Percentiles rank a stretch among this genome's conserved stretches.
phyloP scores from a whole-genome alignment of 2,329 filamentous ascomycete species.

The Didymella pomorum region DNA sequence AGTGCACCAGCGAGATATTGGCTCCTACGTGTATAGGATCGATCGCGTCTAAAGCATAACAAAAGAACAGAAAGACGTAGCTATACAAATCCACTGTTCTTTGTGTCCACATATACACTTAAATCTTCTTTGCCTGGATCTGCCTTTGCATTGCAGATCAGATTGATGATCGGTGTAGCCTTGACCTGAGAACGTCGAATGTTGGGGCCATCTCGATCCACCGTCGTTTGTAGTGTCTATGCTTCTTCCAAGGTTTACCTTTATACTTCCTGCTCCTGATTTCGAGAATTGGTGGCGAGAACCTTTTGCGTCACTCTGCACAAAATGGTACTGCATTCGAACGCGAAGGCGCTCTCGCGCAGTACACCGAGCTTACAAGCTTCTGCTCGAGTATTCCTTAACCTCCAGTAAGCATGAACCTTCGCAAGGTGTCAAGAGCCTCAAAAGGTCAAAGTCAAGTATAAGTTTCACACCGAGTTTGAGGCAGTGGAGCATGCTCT shows the following conservation, averaged over 20 bases:
- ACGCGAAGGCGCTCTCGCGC: not conserved
- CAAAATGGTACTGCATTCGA: not conserved
- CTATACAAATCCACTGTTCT: not conserved
- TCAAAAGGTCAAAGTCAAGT: not conserved
- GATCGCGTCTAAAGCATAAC: not conserved
- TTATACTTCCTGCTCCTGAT: too few species aligned
- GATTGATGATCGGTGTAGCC: not conserved
- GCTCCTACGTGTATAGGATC: not conserved
- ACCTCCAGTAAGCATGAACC: not conserved
- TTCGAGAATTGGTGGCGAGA: not conserved
- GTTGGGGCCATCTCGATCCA: not conserved
- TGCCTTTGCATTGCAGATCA: not conserved
- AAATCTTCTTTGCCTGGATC: not conserved
- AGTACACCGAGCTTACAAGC: not conserved
- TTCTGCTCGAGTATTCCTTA: not conserved
- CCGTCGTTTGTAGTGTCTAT: not conserved
- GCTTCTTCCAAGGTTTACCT: too few species aligned
- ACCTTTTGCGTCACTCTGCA: not conserved
- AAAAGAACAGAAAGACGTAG: not conserved
- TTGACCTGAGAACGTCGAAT: not conserved
- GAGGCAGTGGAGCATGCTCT: not conserved
- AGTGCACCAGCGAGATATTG: not conserved
- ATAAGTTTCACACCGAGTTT: not conserved
- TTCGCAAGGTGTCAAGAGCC: not conserved
- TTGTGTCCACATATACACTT: not conserved